A percentile compares a stretch with the other conserved stretches of the same genome.
Evolutionary conservation across 2,329 filamentous ascomycete species (phyloP).

Genomic region (Beauveria asiatica): DNA sequence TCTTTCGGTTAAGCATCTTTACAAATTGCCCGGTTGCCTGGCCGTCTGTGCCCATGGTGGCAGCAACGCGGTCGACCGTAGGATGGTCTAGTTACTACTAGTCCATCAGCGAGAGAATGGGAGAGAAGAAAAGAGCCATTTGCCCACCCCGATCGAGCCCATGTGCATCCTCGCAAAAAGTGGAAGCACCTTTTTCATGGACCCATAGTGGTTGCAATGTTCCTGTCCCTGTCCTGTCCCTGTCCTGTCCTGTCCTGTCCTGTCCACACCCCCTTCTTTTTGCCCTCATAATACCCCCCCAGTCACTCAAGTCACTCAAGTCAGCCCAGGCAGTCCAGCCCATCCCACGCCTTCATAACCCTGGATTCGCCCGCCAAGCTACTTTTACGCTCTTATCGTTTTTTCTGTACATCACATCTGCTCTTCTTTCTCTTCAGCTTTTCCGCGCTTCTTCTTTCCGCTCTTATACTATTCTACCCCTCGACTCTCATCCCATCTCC

Average conservation of each 20-base stretch:
- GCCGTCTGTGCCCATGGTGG: too few species aligned
- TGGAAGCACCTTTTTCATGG: not conserved
- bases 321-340: not conserved
- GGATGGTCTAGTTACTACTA: too few species aligned
- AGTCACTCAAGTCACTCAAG: not conserved
- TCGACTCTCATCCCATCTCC: not conserved
- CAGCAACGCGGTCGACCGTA: too few species aligned
- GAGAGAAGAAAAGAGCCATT: not conserved
- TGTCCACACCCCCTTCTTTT: not conserved
- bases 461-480: not conserved
- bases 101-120: not conserved
- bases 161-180: not conserved
- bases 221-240: too few species aligned
- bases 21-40: too few species aligned
- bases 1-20: too few species aligned
- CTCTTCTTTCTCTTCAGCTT: not conserved
- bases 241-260: too few species aligned
- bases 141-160: not conserved
- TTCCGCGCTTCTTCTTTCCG: not conserved
- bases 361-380: constrained; percentile 1
- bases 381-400: not conserved
- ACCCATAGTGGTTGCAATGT: too few species aligned
- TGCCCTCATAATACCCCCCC: not conserved
- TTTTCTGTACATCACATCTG: not conserved
- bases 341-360: constrained; percentile 7